Evolutionary conservation across 352 stramenopile species (phyloP), one percentile per base, ranked within the genome.

Genomic region (Pilasporangium apinafurcum): DNA sequence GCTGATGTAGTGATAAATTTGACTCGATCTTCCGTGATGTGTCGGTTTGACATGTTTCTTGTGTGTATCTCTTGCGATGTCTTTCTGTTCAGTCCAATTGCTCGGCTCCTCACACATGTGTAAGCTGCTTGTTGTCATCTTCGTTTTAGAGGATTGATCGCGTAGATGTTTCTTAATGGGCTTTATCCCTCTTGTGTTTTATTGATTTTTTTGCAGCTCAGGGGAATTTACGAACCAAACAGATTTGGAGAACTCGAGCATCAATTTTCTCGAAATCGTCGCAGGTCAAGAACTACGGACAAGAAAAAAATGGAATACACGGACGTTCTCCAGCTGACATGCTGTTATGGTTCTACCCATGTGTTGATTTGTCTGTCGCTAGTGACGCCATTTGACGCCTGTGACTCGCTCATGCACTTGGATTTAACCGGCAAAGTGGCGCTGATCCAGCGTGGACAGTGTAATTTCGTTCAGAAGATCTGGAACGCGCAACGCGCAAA

Each of bases 211-310:
- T 17, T 22, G 13, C 37, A 86, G 73, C 5, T 85, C 77, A 0
- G 69, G 74, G 18, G 77, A 90, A 48, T 90, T 90, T 46, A 87
- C 77, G 12, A 83, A 86, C 56, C 38, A 56, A 8, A 70, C 68
- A 20, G 26, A 65, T 30, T 48, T 90, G 20, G 55, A 72, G 20
- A 43, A 61, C 29, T 47, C 54, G 10, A 35, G 33, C 8, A 36
- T 87, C 35, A 38, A 51, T 22, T 39, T 54, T 22, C 55, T 57
- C 4, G 48, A 79, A 34, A 35, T 89, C 35, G 69, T 83, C 8
- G 40, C 53, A 60, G 72, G 68, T 82, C 35, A 21, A 22, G 14
- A 5, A 5, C 3, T 5, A 26, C 8, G 2, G 44, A n/a, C 16
- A n/a, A 1, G 0, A 5, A 6, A 12, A 12, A 17, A 62, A 29